Conservation (phyloP, 257 asterid genomes). For the Solanum phureja region DNA sequence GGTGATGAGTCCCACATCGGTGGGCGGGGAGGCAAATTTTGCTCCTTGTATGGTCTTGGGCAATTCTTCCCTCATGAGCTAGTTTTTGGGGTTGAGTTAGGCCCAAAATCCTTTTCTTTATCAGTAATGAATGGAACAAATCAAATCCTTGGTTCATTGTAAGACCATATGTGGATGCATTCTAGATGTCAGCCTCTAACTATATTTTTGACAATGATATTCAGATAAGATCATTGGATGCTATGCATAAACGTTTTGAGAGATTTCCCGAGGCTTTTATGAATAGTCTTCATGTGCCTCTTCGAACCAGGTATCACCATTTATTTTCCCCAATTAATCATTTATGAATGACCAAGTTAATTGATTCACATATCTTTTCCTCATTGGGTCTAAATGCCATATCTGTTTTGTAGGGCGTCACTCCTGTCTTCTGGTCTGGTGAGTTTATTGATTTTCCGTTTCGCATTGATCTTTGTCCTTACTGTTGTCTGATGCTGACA, state of each 20-base stretch:
- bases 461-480: not conserved
- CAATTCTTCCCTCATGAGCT: not conserved
- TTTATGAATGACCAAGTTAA: not conserved
- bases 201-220: conserved; percentile 12
- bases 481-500: not conserved
- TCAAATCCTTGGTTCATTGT: not conserved
- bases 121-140: not conserved
- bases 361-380: not conserved
- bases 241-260: conserved; percentile 92
- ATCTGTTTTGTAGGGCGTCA: conserved; percentile 55
- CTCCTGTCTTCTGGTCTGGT: conserved; percentile 61
- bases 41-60: not conserved
- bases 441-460: conserved; percentile 14
- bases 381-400: conserved; percentile 1
- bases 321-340: not conserved
- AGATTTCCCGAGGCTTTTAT: conserved; percentile 86
- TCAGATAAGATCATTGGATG: conserved; percentile 93
- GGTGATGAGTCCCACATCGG: not conserved
- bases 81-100: not conserved
- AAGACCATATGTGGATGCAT: not conserved
- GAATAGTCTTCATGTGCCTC: conserved; percentile 69
- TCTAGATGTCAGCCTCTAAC: not conserved
- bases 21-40: not conserved
- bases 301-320: conserved; percentile 41
- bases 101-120: not conserved